Base-by-base conservation (phyloP, 2,329 filamentous ascomycete genomes). In the Penicillium sp. region DNA sequence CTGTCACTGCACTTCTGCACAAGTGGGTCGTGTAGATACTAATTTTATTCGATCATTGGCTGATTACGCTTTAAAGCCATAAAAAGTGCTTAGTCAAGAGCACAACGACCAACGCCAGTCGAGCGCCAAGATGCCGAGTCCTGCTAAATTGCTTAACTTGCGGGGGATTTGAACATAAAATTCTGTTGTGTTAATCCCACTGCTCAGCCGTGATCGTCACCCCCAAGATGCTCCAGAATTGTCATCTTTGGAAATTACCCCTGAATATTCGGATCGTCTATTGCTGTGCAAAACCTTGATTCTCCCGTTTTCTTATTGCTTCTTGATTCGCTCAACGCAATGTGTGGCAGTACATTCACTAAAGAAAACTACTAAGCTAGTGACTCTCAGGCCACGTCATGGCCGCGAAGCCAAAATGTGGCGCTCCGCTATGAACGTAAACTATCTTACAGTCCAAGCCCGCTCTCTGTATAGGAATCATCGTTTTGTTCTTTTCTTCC, bases 301-400 rank as follows among this genome's bases (percentile, higher is more conserved):
- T 24, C 9, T 24, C 38, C 38, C 38, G 34, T 16, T 10, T 31
- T n/a, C n/a, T 39, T n/a, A 11, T 44, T n/a, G 10, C 13, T 14
- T 9, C 13, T 24, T 10, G 14, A 45, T 55, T 47, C 46, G 8
- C 13, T n/a, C 14, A 50, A 36, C 9, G 10, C 32, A 46, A 22
- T 29, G 14, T 44, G 27, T 43, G 51, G 53, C 31, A 38, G 57
- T 59, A 59, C 39, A 27, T 31, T 43, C 10, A 40, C 16, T 18
- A n/a, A 40, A 40, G 5, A 38, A 11, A n/a, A 36, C 34, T 36
- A n/a, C 34, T 36, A 36, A n/a, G n/a, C 38, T 40, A 40, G 38
- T 58, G 58, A 56, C 45, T 51, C 42, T 21, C 42, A 50, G 40
- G 58, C 53, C 58, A 45, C 56, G 58, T 58, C 56, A 60, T 56